Base-by-base conservation (phyloP, 2,329 filamentous ascomycete genomes). In the Curvularia sp. region DNA sequence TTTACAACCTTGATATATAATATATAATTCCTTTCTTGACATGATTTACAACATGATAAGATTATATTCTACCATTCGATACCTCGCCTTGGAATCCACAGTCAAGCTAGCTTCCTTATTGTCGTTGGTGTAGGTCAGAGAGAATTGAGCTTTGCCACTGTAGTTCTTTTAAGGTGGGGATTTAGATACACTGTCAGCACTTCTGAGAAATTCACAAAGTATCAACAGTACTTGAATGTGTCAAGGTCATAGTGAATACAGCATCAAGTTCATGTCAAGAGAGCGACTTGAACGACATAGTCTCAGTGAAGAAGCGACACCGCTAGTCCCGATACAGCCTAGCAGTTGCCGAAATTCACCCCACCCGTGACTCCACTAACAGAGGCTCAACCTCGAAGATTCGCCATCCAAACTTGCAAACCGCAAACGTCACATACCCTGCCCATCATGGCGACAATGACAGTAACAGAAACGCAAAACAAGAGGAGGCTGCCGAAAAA, bases 401-500 rank as follows among this genome's bases (percentile, higher is more conserved):
- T 65, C 63, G 59, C 60, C 62, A 60, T 66, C 63, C 35, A 57
- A 51, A 67, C 63, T 55, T 49, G 30, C 57, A 41, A 51, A 31
- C 54, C 44, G 28, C 44, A 54, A 53, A 53, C 35, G 49, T 28
- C 24, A 48, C 51, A 57, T 49, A 53, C 15, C 31, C 33, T 43
- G 39, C 46, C 46, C 55, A 83, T 78, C 61, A 87, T 91, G 83
- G 87, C 89, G 65, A 88, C 86, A 41, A 82, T 86, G 74, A 90
- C 85, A 35, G 78, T 85, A 71, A 85, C 84, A 55, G 78, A 84
- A 60, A 75, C 76, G 2, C 69, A 68, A 63, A 72, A 79, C 13
- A 81, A 82, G 67, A 81, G 83, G 65, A 84, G 83, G 61, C 75
- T 85, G 30, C 84, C 88, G 69, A 95, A 92, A 78, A 89, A 86